Evolutionary conservation across 495 filamentous ascomycete genomes (phyloP).

Genomic region (Annulohypoxylon maeteangense): DNA sequence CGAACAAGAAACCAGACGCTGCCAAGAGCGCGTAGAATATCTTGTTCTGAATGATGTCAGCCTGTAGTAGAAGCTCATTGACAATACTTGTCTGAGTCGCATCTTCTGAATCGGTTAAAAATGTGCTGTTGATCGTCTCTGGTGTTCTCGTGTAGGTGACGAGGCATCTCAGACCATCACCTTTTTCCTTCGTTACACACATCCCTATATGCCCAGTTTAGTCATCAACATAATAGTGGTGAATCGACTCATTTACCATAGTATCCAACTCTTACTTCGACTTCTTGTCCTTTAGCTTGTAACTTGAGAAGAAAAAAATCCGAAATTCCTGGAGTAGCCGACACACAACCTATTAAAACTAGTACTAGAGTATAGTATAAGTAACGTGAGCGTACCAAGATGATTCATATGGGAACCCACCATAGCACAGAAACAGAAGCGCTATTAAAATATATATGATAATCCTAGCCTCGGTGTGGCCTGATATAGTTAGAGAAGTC

Average conservation of each 20-base stretch:
- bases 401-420: not conserved
- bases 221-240: not conserved
- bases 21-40: conserved; percentile 1
- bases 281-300: not conserved
- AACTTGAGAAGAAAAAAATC: not conserved
- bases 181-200: not conserved
- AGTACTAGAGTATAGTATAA: not conserved
- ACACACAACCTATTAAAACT: conserved; percentile 5
- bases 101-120: not conserved
- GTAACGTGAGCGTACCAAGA: not conserved
- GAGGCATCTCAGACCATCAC: not conserved
- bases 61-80: not conserved
- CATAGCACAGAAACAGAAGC: not conserved
- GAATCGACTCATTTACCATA: not conserved
- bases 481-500: not conserved
- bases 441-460: not conserved
- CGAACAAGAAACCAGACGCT: not conserved
- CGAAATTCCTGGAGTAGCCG: not conserved
- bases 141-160: not conserved
- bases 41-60: conserved; percentile 2
- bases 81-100: not conserved
- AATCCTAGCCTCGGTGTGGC: not conserved
- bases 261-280: conserved; percentile 1
- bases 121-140: not conserved
- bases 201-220: not conserved